phyloP scores from a whole-genome alignment of 2,329 filamentous ascomycete genomes.

The Simplicillium sp. region DNA sequence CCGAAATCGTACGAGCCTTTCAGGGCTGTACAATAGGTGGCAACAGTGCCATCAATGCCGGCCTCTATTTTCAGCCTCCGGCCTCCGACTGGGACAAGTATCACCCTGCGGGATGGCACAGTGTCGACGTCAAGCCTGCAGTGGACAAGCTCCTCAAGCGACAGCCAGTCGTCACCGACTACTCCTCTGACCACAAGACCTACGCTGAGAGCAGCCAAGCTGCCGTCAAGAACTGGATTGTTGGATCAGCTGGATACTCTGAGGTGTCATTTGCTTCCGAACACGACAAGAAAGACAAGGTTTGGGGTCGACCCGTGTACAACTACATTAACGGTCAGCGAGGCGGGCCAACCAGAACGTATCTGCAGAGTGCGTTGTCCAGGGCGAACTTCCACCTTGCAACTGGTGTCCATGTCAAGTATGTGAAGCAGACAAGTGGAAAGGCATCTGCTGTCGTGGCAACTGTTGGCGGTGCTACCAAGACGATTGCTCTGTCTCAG shows the following conservation, averaged over 20 bases:
- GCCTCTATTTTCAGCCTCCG: slow-evolving; percentile 42
- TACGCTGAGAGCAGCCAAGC: slow-evolving; percentile 38
- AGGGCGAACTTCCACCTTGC: slow-evolving; percentile 32
- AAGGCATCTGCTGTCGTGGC: slow-evolving; percentile 31
- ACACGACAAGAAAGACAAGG: slow-evolving; percentile 33
- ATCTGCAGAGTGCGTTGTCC: slow-evolving; percentile 34
- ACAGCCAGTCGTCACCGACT: slow-evolving; percentile 31
- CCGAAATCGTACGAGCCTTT: slow-evolving; percentile 28
- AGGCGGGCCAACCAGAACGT: slow-evolving; percentile 37
- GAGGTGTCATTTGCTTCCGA: slow-evolving; percentile 36
- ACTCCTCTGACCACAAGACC: slow-evolving; percentile 32
- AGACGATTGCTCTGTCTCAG: slow-evolving; percentile 17
- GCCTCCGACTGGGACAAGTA: slow-evolving; percentile 42
- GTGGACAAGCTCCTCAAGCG: slow-evolving; percentile 31
- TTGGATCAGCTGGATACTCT: slow-evolving; percentile 34
- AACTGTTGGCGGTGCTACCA: slow-evolving; percentile 18
- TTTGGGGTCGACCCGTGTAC: slow-evolving; percentile 38
- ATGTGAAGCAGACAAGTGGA: slow-evolving; percentile 28
- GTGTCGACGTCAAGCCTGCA: slow-evolving; percentile 33
- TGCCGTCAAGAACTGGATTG: slow-evolving; percentile 38
- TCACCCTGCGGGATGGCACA: slow-evolving; percentile 40
- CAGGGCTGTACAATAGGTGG: slow-evolving; percentile 42
- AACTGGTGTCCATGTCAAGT: slow-evolving; percentile 30
- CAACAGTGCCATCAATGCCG: slow-evolving; percentile 43
- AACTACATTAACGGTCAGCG: slow-evolving; percentile 39